Percentiles rank a stretch among this genome's conserved stretches.
phyloP scores from a whole-genome alignment of 331 rosid genomes.

The Rosa hybrid region DNA sequence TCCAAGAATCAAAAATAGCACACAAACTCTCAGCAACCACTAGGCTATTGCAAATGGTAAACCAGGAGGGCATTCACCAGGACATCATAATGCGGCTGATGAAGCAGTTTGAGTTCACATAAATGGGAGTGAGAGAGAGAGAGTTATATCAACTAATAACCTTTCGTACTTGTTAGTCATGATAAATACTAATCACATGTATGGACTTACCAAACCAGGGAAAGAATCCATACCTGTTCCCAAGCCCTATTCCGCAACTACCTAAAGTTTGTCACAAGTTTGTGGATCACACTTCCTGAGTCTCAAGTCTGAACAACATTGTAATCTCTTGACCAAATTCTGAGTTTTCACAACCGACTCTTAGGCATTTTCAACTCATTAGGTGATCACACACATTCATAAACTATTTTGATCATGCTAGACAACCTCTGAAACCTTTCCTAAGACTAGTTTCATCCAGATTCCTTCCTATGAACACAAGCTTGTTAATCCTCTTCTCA shows the following conservation, averaged over 20 bases:
- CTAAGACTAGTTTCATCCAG: constrained; percentile 74
- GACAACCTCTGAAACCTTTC: constrained; percentile 86
- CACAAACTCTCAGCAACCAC: too few relatives aligned
- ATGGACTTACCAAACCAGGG: neutral
- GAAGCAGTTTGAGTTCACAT: too few relatives aligned
- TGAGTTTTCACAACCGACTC: neutral
- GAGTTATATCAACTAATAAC: too few relatives aligned
- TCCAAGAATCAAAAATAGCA: too few relatives aligned
- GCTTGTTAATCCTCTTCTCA: constrained; percentile 81
- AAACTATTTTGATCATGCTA: constrained; percentile 27
- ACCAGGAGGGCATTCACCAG: too few relatives aligned
- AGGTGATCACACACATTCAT: neutral
- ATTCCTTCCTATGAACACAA: constrained; percentile 90
- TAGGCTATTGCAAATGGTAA: too few relatives aligned
- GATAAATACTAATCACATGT: neutral
- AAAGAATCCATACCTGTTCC: neutral
- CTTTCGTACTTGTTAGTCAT: too few relatives aligned
- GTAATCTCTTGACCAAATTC: neutral
- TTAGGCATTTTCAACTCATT: neutral
- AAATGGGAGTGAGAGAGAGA: too few relatives aligned
- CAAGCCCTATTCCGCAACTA: neutral
- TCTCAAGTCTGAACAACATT: neutral
- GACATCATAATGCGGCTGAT: too few relatives aligned
- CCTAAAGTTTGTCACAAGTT: neutral
- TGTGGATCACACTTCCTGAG: neutral